Base-by-base conservation (phyloP, 345 rosid genomes). In the Streptanthus diversifolius region DNA sequence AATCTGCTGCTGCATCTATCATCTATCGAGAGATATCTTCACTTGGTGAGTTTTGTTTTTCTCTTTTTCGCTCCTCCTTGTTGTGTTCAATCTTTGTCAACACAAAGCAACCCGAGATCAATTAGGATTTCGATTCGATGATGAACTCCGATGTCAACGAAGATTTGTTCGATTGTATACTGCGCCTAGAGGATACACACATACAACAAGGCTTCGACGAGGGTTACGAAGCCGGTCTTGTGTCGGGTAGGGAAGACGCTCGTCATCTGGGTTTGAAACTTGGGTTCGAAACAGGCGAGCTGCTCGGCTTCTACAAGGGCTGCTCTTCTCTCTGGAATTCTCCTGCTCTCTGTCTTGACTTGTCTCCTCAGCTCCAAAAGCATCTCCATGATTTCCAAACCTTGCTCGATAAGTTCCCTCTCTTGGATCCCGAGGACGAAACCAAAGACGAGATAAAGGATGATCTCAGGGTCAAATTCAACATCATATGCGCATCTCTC, bases 221-320 rank as follows among this genome's bases (percentile, higher is more conserved):
- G 29, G 93, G 88, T 22, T 79, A 76, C 80, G 55, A 39, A 47
- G 78, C 79, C 59, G 96, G 97, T 30, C 53, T 84, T 9, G 68
- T 57, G 17, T 29, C 84, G 3, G 97, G 96, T 22, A 73, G 71
- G 33, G 87, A 89, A 66, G 97, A 89, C 44, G 78, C 78, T 27
- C 81, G 78, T 36, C 71, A 72, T 63, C 60, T 73, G 9, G 96
- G 82, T 60, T 63, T 75, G 24, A 80, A 78, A 63, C 83, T 87
- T 13, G 99, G 99, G 32, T 89, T 88, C 74, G 96, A 85, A 45
- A 77, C 80, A 11, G 97, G 96, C 8, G 95, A 93, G 80, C 90
- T 89, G 29, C 47, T 88, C 13, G 96, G 96, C 1, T 83, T 93
- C 82, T 91, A 93, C 82, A 78, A 69, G 39, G 95, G 96, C 51